Conservation (phyloP, 495 filamentous ascomycete genomes). For the Trichoderma asperelloides region DNA sequence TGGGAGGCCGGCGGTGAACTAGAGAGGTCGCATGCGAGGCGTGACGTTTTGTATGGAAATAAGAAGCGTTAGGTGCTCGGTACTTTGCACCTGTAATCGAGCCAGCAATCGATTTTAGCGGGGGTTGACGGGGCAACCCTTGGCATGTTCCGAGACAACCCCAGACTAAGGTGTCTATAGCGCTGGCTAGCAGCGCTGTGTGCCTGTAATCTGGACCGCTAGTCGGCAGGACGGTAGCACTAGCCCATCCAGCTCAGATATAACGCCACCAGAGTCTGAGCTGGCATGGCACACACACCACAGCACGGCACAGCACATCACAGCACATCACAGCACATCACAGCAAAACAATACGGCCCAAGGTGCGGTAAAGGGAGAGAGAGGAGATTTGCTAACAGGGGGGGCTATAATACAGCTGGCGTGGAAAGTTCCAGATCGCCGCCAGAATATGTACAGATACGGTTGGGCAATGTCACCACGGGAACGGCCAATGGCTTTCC, state of each 20-base stretch:
- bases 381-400: conserved; percentile 2
- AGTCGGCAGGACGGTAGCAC: not conserved
- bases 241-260: not conserved
- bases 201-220: not conserved
- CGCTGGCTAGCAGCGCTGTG: not conserved
- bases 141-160: conserved; percentile 5
- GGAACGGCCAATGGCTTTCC: not conserved
- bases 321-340: not conserved
- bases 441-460: conserved; percentile 2
- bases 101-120: not conserved
- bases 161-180: not conserved
- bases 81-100: not conserved
- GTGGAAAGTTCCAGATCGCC: conserved; percentile 6
- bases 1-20: not conserved
- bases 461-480: conserved; percentile 3
- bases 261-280: not conserved
- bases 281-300: not conserved
- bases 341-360: not conserved
- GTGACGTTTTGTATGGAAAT: conserved; percentile 7
- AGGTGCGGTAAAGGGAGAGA: not conserved
- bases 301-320: not conserved
- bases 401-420: conserved; percentile 1
- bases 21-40: conserved; percentile 8
- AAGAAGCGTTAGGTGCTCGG: not conserved
- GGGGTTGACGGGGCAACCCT: conserved; percentile 8